Evolutionary conservation across 202 grass and related monocot genomes (phyloP).

Genomic region (Schoenoplectus triqueter): DNA sequence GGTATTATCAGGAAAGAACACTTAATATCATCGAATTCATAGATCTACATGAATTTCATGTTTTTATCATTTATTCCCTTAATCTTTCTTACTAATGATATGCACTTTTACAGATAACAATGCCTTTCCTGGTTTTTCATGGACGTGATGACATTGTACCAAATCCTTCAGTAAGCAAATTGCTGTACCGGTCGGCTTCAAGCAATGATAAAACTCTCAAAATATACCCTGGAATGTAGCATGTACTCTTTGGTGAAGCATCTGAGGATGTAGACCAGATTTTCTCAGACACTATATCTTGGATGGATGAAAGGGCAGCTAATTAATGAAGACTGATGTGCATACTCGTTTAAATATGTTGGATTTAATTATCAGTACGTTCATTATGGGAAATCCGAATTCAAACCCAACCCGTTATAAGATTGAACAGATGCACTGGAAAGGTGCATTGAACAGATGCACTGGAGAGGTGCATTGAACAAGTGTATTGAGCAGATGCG

Average conservation of each 20-base stretch:
- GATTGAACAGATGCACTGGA: no score
- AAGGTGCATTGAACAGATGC: no score
- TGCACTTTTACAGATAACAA: slow-evolving; percentile 44
- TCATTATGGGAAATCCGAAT: no score
- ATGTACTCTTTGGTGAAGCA: slow-evolving; percentile 56
- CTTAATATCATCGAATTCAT: no score
- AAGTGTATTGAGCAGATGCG: no score
- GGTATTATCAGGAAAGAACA: no score
- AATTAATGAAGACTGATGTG: not conserved
- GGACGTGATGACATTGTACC: slow-evolving; percentile 57
- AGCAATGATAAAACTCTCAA: slow-evolving; percentile 72
- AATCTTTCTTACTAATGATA: slow-evolving; percentile 4
- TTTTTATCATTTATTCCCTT: not conserved
- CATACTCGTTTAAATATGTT: no score
- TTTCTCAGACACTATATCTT: slow-evolving; percentile 62
- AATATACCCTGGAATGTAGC: slow-evolving; percentile 81
- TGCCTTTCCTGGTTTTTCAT: slow-evolving; percentile 72
- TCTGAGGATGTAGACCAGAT: slow-evolving; percentile 58
- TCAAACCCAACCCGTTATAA: no score
- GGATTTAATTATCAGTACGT: no score
- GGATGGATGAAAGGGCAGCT: slow-evolving; percentile 50
- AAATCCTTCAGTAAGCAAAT: slow-evolving; percentile 58
- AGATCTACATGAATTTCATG: not conserved
- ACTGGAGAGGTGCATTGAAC: no score
- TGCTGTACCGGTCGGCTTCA: slow-evolving; percentile 59